phyloP scores from a whole-genome alignment of 805 yeast genomes.

The Teunomyces gatunensis region DNA sequence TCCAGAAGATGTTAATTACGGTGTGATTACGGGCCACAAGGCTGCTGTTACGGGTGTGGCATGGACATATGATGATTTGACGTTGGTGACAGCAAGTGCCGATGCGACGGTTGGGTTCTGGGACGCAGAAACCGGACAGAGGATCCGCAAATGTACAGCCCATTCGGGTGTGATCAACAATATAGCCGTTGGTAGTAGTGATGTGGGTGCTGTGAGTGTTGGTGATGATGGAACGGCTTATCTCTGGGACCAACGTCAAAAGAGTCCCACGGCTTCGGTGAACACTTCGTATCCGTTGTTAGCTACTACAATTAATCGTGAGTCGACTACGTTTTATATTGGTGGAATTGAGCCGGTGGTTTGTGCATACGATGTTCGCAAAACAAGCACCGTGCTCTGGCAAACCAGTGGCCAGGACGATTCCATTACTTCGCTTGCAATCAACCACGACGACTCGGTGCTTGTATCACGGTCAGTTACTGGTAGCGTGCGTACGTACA shows the following conservation, averaged over 20 bases:
- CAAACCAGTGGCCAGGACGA: slow-evolving; percentile 43
- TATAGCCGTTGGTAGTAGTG: slow-evolving; percentile 33
- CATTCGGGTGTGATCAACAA: slow-evolving; percentile 58
- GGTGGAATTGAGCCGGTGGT: slow-evolving; percentile 71
- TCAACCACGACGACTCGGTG: slow-evolving; percentile 47
- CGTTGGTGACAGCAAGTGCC: slow-evolving; percentile 53
- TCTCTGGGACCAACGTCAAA: slow-evolving; percentile 68
- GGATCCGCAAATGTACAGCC: slow-evolving; percentile 52
- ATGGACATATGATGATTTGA: slow-evolving; percentile 50
- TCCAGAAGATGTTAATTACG: slow-evolving; percentile 35
- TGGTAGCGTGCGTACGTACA: slow-evolving; percentile 56
- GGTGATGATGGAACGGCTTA: slow-evolving; percentile 63
- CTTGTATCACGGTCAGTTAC: slow-evolving; percentile 55
- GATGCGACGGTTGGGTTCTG: slow-evolving; percentile 61
- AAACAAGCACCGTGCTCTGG: slow-evolving; percentile 43
- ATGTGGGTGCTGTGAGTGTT: slow-evolving; percentile 44
- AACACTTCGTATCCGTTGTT: slow-evolving; percentile 58
- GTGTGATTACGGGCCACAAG: slow-evolving; percentile 54
- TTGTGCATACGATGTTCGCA: slow-evolving; percentile 56
- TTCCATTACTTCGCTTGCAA: slow-evolving; percentile 53
- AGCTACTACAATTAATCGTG: slow-evolving; percentile 36
- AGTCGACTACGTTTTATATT: slow-evolving; percentile 47
- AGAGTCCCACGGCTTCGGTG: slow-evolving; percentile 36
- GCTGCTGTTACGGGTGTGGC: slow-evolving; percentile 59
- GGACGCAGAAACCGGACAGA: slow-evolving; percentile 57